Base-by-base conservation (phyloP, 768 basidiomycete genomes). In the Termitomyces sp. region DNA sequence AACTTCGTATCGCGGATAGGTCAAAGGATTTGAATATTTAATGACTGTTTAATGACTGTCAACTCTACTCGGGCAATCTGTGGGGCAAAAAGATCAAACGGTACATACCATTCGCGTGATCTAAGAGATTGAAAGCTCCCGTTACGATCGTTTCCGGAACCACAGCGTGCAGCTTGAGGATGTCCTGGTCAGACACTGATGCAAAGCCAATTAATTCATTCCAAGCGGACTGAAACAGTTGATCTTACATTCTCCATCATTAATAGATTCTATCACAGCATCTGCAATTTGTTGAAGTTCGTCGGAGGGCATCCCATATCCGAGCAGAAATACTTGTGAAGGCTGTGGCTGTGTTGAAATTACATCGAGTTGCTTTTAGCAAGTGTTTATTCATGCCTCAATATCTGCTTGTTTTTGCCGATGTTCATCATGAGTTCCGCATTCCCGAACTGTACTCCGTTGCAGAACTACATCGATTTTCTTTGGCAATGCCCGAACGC, bases 371-470 rank as follows among this genome's bases (percentile, higher is more conserved):
- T 38, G 42, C 8, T 45, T 45, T 31, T 12, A 12, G 20, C 15
- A 40, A 15, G 40, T 25, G 14, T 12, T 12, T 9, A 42, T 56
- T 52, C 38, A 59, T 52, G 61, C 56, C 56, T 52, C 59, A 62
- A 60, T 81, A 77, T 71, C 80, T 94, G 59, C 74, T 96, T 56
- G 81, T 89, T 48, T 92, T 94, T 73, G 92, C 92, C 2, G 91
- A 91, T 72, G 82, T 80, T 5, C 92, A 96, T 70, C 78, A 83
- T 40, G 88, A 92, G 40, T 96, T 96, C 70, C 81, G 95, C 31
- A 72, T 96, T 12, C 94, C 94, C 38, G 93, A 95, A 70, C 82
- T 97, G 0, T 72, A 75, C 36, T 95, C 94, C 4, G 72, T 95
- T 43, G 83, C 92, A 2, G 85, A 94, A 67, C 80, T 94, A 0